Base-by-base conservation (phyloP, 495 filamentous ascomycete species). In the Pseudotulostoma volvatum region DNA sequence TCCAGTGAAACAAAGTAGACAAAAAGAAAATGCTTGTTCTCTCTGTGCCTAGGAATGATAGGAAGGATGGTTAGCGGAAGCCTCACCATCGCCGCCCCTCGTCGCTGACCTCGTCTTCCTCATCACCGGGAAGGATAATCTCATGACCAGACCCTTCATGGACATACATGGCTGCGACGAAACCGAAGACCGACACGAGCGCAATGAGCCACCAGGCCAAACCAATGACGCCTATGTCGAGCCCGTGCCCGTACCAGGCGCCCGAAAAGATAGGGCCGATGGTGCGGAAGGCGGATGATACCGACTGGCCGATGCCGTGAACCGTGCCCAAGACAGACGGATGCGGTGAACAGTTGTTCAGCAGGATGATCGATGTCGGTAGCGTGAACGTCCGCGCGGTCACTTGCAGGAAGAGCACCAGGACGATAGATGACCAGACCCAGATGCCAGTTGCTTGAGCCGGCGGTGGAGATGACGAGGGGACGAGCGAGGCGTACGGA, bases 331-430 rank as follows among this genome's bases (percentile, higher is more conserved):
- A 65, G 4, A 88, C 81, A 18, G 70, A 76, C 0, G 83, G 83
- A 48, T 87, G 82, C 1, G 84, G 82, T 33, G 74, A 78, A 58
- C 77, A 80, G 52, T 93, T 90, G 47, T 88, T 90, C 20, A 88
- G 65, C 4, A 93, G 60, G 39, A 93, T 88, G 2, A 77, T 76
- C 15, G 77, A 74, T 9, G 73, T 76, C 0, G 84, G 83, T 0
- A 87, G 66, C 4, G 81, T 80, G 57, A 93, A 88, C 0, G 83
- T 90, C n/a, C 82, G 71, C 0, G 77, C 82, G 1, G 77, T 57
- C 34, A 86, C 82, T 43, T 88, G 81, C 15, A 87, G 54, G 50
- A 75, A 69, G 0, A 90, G 61, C 3, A 87, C 69, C 11, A 65
- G 53, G 3, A 73, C 67, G 34, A 93, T 80, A 21, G 71, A 70